These are phyloP conservation scores for Incumbomyces lentus DNA, from an alignment of 2,329 filamentous ascomycete species.

Conservation along the genomic window DNA sequence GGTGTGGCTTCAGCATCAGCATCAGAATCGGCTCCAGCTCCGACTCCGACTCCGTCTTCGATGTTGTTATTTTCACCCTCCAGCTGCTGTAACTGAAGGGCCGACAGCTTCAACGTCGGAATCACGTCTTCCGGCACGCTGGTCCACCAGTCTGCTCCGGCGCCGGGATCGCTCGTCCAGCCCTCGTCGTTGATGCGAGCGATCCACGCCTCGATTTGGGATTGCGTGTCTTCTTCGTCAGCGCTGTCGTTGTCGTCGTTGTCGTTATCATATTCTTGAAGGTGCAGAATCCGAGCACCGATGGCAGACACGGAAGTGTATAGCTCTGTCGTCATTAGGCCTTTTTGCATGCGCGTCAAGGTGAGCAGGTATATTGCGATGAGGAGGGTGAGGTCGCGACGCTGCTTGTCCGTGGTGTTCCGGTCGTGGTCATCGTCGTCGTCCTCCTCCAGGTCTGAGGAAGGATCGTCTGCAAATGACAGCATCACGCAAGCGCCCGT, in stretches of 20 bases:
- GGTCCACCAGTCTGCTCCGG: conserved; percentile 58
- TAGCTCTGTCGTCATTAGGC: conserved; percentile 16
- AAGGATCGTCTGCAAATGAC: conserved; percentile 39
- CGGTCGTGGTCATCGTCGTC: conserved; percentile 23
- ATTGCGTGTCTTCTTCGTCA: conserved; percentile 26
- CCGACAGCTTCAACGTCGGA: conserved; percentile 16
- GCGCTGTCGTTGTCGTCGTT: conserved; percentile 21
- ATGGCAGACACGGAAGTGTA: conserved; percentile 13
- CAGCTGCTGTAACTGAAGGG: too few species aligned
- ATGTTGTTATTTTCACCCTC: too few species aligned
- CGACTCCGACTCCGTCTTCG: conserved; percentile 17
- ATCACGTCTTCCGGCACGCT: conserved; percentile 40
- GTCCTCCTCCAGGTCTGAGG: conserved; percentile 14
- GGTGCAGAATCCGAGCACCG: conserved; percentile 12
- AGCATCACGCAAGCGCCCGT: conserved; percentile 54
- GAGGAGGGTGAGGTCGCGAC: conserved; percentile 29
- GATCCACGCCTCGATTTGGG: conserved; percentile 46
- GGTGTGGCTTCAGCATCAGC: conserved; percentile 1
- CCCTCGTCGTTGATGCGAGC: conserved; percentile 40
- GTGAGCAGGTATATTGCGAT: conserved; percentile 37
- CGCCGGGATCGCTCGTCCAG: conserved; percentile 30
- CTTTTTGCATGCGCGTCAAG: conserved; percentile 26
- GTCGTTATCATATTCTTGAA: conserved; percentile 1
- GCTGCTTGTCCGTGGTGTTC: conserved; percentile 23
- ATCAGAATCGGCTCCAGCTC: conserved; percentile 1